Conservation (phyloP, 805 yeast genomes). For the Isabelozyma pseudorhagii region DNA sequence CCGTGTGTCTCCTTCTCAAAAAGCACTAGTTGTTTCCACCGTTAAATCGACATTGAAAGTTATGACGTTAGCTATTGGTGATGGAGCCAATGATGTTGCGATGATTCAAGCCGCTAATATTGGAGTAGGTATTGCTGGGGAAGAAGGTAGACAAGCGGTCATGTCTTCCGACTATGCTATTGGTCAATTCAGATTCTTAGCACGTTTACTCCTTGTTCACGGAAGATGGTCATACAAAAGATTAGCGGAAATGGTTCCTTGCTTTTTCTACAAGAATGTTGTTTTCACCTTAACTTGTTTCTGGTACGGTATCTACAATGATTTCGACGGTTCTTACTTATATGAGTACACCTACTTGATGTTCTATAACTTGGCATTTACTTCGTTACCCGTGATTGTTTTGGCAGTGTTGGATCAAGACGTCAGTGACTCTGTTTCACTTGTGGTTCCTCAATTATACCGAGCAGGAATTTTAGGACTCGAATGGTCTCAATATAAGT, state of each 20-base stretch:
- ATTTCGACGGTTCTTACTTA: slow-evolving; percentile 73
- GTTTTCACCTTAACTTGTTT: slow-evolving; percentile 70
- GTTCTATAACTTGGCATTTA: slow-evolving; percentile 77
- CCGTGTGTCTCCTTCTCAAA: slow-evolving; percentile 81
- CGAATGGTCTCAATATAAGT: slow-evolving; percentile 61
- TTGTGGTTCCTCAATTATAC: slow-evolving; percentile 70
- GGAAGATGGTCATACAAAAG: slow-evolving; percentile 84
- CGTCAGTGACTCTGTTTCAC: slow-evolving; percentile 60
- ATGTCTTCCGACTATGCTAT: slow-evolving; percentile 84
- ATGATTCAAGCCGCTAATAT: slow-evolving; percentile 86
- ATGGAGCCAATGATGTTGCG: slow-evolving; percentile 85
- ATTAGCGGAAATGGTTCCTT: slow-evolving; percentile 73
- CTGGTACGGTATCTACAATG: slow-evolving; percentile 69
- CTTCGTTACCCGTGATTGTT: slow-evolving; percentile 74
- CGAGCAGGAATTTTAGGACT: slow-evolving; percentile 61
- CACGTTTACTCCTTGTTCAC: slow-evolving; percentile 66
- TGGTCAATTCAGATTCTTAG: slow-evolving; percentile 72
- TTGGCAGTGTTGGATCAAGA: slow-evolving; percentile 76
- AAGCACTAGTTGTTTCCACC: slow-evolving; percentile 68
- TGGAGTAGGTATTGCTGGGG: slow-evolving; percentile 86
- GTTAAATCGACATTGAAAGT: slow-evolving; percentile 65
- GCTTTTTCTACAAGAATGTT: slow-evolving; percentile 74
- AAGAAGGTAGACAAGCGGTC: slow-evolving; percentile 83
- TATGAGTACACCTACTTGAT: slow-evolving; percentile 76
- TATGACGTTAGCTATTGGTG: slow-evolving; percentile 80